A percentile compares a stretch with the other conserved stretches of the same genome.
These are phyloP conservation scores for Diplodia sapinea DNA, from an alignment of 2,329 filamentous ascomycete species.

Conservation along the genomic window DNA sequence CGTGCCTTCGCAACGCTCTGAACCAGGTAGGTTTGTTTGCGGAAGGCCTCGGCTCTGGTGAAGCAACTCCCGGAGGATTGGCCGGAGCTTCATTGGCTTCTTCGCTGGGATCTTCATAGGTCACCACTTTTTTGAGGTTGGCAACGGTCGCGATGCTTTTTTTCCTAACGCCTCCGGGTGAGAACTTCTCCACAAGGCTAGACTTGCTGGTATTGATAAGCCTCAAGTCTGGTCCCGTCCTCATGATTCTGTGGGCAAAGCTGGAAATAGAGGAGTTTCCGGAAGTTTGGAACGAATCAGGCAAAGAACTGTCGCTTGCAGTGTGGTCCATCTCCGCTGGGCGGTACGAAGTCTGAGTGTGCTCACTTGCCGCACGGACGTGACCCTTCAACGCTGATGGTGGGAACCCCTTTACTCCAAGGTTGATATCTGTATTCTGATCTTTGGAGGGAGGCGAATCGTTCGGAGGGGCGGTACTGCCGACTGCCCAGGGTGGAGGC, in stretches of 20 bases:
- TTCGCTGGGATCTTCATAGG: constrained; percentile 5
- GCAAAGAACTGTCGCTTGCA: neutral
- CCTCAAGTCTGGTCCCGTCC: constrained; percentile 38
- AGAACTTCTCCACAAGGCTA: constrained; percentile 9
- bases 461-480: neutral
- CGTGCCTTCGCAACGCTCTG: constrained; percentile 7
- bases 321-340: neutral
- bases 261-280: constrained; percentile 38
- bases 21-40: constrained; percentile 35
- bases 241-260: constrained; percentile 38
- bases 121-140: constrained; percentile 15
- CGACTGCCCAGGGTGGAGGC: neutral
- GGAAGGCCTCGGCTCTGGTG: constrained; percentile 32
- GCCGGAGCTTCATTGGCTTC: neutral
- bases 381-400: neutral
- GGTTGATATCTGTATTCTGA: neutral
- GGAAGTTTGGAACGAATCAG: constrained; percentile 12
- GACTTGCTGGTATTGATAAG: constrained; percentile 34
- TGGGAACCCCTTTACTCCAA: neutral
- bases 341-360: neutral
- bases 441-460: neutral
- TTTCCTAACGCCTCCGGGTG: neutral
- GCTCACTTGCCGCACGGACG: neutral
- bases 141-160: neutral
- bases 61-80: neutral